Percentiles rank a stretch among this genome's conserved stretches.
Conservation (phyloP, 768 basidiomycete genomes). For the Lanmaoa pseudosensibilis region DNA sequence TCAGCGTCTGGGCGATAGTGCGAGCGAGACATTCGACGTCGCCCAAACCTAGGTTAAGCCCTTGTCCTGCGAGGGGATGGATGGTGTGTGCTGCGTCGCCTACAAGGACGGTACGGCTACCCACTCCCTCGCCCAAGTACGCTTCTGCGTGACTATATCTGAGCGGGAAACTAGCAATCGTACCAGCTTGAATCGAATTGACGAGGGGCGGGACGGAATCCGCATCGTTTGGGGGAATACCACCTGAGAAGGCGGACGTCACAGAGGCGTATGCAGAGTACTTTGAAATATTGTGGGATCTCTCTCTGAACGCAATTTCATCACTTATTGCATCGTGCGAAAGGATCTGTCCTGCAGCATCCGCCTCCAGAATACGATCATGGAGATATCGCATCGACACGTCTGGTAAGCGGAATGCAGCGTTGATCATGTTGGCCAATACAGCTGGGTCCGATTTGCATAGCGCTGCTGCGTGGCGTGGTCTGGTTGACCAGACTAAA, state of each 20-base stretch:
- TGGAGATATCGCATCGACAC: conserved; percentile 70
- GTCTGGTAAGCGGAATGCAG: conserved; percentile 83
- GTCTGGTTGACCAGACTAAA: conserved; percentile 92
- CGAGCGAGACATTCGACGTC: conserved; percentile 76
- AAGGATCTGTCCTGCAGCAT: conserved; percentile 45
- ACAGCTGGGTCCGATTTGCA: conserved; percentile 62
- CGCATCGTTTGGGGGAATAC: conserved; percentile 61
- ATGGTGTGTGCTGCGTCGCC: conserved; percentile 96
- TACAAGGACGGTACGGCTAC: conserved; percentile 77
- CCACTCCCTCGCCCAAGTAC: conserved; percentile 74
- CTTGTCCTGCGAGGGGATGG: conserved; percentile 95
- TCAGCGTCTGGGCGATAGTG: conserved; percentile 58
- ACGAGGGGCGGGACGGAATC: conserved; percentile 76
- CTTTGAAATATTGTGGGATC: conserved; percentile 61
- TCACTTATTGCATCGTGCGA: conserved; percentile 49
- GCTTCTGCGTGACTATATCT: conserved; percentile 81
- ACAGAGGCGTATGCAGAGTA: conserved; percentile 64
- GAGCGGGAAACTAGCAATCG: conserved; percentile 88
- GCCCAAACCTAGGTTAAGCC: conserved; percentile 88
- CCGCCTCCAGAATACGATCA: conserved; percentile 55
- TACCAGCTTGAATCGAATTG: conserved; percentile 63
- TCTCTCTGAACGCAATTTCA: conserved; percentile 74
- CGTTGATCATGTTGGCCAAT: conserved; percentile 78
- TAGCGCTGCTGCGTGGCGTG: conserved; percentile 70
- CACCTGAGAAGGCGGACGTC: conserved; percentile 35